phyloP scores from a whole-genome alignment of 2,329 filamentous ascomycete genomes.

The Alternaria sp. region DNA sequence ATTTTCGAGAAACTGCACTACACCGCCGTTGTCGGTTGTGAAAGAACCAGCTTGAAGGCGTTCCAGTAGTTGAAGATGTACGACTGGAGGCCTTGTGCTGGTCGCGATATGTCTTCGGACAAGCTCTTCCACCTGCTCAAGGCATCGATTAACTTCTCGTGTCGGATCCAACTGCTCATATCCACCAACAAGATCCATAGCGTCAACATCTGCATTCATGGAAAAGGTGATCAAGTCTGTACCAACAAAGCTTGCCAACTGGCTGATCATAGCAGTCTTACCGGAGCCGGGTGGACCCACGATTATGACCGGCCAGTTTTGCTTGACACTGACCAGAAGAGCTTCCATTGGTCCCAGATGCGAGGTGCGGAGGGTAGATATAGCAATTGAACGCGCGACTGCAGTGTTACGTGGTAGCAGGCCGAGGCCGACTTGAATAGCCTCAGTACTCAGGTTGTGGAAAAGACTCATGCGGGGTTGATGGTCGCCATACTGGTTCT shows the following conservation, averaged over 20 bases:
- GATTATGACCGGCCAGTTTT: conserved; percentile 87
- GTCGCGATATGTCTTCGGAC: conserved; percentile 55
- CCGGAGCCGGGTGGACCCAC: conserved; percentile 86
- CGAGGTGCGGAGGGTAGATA: conserved; percentile 45
- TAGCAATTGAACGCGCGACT: conserved; percentile 37
- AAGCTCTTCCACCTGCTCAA: conserved; percentile 62
- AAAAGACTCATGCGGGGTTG: conserved; percentile 61
- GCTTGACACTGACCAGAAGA: conserved; percentile 83
- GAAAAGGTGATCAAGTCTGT: conserved; percentile 81
- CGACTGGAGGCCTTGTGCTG: conserved; percentile 15
- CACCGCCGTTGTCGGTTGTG: conserved; percentile 2
- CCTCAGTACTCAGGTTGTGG: conserved; percentile 71
- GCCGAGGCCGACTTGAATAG: conserved; percentile 83
- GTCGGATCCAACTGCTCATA: conserved; percentile 93
- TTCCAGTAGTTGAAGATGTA: conserved; percentile 35
- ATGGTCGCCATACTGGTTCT: conserved; percentile 66
- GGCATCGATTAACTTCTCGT: conserved; percentile 71
- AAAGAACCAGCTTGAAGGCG: conserved; percentile 21
- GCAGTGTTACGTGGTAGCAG: conserved; percentile 68
- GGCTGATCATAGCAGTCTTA: conserved; percentile 81
- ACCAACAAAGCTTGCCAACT: conserved; percentile 81
- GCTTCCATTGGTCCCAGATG: conserved; percentile 82
- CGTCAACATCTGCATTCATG: conserved; percentile 93
- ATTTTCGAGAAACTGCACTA: conserved; percentile 24
- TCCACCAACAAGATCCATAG: conserved; percentile 95